Conservation (phyloP, 1,284 basidiomycete species). For the Mycena sp. region DNA sequence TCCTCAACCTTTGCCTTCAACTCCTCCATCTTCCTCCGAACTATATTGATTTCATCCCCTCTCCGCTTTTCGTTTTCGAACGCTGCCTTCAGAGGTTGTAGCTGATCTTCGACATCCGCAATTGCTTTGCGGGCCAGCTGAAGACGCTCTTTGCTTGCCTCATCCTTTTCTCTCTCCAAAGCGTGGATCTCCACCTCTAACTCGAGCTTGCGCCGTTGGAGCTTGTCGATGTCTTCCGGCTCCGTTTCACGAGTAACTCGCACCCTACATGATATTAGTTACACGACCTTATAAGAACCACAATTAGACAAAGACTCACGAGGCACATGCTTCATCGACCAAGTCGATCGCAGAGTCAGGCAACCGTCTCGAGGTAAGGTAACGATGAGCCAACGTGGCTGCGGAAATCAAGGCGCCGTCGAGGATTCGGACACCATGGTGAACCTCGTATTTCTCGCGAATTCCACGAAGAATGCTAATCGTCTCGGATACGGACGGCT, state of each 20-base stretch:
- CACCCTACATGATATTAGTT: constrained; percentile 57
- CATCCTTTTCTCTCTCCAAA: constrained; percentile 92
- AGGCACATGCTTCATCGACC: constrained; percentile 93
- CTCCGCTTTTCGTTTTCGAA: constrained; percentile 92
- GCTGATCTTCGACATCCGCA: constrained; percentile 88
- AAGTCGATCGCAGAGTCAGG: constrained; percentile 95
- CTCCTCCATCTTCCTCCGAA: constrained; percentile 90
- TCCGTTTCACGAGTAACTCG: constrained; percentile 95
- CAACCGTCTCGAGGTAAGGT: constrained; percentile 86
- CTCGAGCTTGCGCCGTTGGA: constrained; percentile 93
- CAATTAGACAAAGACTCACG: constrained; percentile 54
- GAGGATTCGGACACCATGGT: constrained; percentile 89
- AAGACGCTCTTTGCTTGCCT: constrained; percentile 91
- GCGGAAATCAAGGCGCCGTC: constrained; percentile 93
- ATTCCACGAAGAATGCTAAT: constrained; percentile 94
- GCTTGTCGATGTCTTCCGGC: constrained; percentile 93
- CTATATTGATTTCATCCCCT: constrained; percentile 86
- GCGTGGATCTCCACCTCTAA: constrained; percentile 97
- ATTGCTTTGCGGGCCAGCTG: constrained; percentile 82
- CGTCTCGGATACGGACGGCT: constrained; percentile 91
- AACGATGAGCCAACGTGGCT: constrained; percentile 93
- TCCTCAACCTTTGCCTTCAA: constrained; percentile 94
- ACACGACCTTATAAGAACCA: neutral
- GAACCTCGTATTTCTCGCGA: constrained; percentile 69
- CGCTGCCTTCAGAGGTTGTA: constrained; percentile 88